Evolutionary conservation across 2,329 filamentous ascomycete species (phyloP), one percentile per base, ranked within the genome.

Genomic region (Didymella keratinophila): DNA sequence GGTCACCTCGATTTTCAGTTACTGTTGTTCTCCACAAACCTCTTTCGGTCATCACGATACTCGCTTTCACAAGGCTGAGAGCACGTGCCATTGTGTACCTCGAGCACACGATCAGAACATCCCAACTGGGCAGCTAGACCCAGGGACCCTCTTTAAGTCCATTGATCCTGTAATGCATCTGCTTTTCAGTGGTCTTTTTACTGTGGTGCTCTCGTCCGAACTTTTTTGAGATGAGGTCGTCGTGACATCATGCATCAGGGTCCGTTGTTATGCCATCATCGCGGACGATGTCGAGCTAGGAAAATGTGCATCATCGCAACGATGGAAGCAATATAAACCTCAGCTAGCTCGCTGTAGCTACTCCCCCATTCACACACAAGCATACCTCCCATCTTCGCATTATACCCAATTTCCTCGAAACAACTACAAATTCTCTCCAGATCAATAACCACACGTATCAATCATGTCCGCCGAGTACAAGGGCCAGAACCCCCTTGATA

Each of bases 381-480:
- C 36, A 36, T 36, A 36, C 20, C 20, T 49, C 27, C 12, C 44
- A n/a, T 23, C 3, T 7, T 43, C 28, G 20, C 4, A 28, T 14
- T 14, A 37, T 27, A 50, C 4, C n/a, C 18, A 28, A 20, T 27
- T 32, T n/a, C 11, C 11, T 27, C 14, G 3, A 43, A 14, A 30
- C 11, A 23, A 9, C 21, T 23, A 16, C 3, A 12, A 14, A n/a
- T 9, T 36, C 30, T 28, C 6, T n/a, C 14, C 21, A 48, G 36
- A 30, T 12, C 30, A 30, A 16, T 20, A 56, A 11, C 36, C 3
- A 23, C 20, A 47, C 8, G 51, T 3, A 56, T n/a, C 18, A 16
- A 75, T 28, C 54, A 82, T 82, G 80, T 81, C 81, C 43, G 65
- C 69, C 55, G 76, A 75, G 69, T 77, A 79, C 72, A 56, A 77